These are phyloP conservation scores for Apostasia ramifera DNA, from an alignment of 106 monocot genomes.

Conservation along the genomic window DNA sequence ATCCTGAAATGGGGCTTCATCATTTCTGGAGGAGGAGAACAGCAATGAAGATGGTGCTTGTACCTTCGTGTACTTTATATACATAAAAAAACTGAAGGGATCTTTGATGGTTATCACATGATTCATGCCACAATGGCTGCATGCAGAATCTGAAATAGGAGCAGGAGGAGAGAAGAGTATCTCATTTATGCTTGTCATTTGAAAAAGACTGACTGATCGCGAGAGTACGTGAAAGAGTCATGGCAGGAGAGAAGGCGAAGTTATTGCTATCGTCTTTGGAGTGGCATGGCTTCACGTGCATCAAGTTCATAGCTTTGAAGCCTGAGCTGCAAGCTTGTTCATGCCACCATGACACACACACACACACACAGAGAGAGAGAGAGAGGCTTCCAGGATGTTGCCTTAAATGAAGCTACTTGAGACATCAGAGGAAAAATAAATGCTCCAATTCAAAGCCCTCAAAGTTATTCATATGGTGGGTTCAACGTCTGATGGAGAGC, in stretches of 20 bases:
- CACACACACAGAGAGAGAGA: too few relatives aligned
- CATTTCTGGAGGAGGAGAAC: constrained; percentile 3
- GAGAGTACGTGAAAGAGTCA: background rate
- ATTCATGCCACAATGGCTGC: constrained; percentile 16
- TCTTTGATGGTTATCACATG: constrained; percentile 45
- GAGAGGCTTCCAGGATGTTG: too few relatives aligned
- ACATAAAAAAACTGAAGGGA: background rate
- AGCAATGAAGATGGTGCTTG: background rate
- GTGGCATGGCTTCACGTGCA: too few relatives aligned
- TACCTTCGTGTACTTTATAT: background rate
- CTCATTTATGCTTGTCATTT: constrained; percentile 38
- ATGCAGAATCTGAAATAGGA: constrained; percentile 6
- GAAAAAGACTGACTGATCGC: constrained; percentile 12
- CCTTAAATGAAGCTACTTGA: too few relatives aligned
- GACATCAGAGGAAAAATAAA: too few relatives aligned
- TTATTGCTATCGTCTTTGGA: background rate
- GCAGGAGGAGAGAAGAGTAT: background rate
- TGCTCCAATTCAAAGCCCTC: too few relatives aligned
- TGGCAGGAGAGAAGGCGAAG: background rate
- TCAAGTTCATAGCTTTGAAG: too few relatives aligned
- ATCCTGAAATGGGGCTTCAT: too few relatives aligned
- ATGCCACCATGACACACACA: too few relatives aligned
- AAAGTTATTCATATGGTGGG: too few relatives aligned
- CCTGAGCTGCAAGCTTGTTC: too few relatives aligned
- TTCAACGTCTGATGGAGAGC: too few relatives aligned